phyloP scores from a whole-genome alignment of 495 filamentous ascomycete species.

The Penicillium longicatenatum region DNA sequence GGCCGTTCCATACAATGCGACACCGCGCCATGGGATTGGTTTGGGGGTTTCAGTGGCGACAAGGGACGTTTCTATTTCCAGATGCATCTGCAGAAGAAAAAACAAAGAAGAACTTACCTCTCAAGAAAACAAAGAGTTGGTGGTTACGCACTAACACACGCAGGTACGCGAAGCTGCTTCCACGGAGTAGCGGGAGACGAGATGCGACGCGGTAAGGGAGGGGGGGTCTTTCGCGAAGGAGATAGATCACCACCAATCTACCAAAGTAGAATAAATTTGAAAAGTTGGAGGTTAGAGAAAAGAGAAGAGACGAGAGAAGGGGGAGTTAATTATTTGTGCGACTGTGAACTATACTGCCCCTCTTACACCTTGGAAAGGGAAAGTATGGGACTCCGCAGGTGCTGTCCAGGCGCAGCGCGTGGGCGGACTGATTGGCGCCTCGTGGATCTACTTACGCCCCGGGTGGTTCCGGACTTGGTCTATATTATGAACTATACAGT shows the following conservation, averaged over 20 bases:
- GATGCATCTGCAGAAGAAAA: constrained; percentile 5
- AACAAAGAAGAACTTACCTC: constrained; percentile 22
- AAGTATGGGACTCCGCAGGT: constrained; percentile 26
- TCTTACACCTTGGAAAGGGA: constrained; percentile 16
- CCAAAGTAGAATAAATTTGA: background rate
- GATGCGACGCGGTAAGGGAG: constrained; percentile 29
- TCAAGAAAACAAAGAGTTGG: constrained; percentile 17
- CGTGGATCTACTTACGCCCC: constrained; percentile 18
- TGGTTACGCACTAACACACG: constrained; percentile 9
- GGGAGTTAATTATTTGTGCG: constrained; percentile 5
- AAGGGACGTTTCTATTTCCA: constrained; percentile 2
- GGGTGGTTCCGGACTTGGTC: constrained; percentile 19
- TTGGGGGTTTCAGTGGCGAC: constrained; percentile 22
- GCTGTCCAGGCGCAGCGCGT: constrained; percentile 22
- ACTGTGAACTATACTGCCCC: constrained; percentile 8
- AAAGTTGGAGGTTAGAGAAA: background rate
- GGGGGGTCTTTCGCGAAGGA: constrained; percentile 7
- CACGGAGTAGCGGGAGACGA: constrained; percentile 17
- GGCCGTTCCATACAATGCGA: constrained; percentile 23
- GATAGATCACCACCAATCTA: constrained; percentile 17
- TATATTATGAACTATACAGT: background rate
- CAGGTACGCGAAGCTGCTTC: constrained; percentile 11
- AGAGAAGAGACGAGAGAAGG: background rate
- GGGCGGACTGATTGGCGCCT: constrained; percentile 31
- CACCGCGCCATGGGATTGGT: constrained; percentile 21